Evolutionary conservation across 495 filamentous ascomycete genomes (phyloP), one percentile per base, ranked within the genome.

Genomic region (Daldinia childiae): DNA sequence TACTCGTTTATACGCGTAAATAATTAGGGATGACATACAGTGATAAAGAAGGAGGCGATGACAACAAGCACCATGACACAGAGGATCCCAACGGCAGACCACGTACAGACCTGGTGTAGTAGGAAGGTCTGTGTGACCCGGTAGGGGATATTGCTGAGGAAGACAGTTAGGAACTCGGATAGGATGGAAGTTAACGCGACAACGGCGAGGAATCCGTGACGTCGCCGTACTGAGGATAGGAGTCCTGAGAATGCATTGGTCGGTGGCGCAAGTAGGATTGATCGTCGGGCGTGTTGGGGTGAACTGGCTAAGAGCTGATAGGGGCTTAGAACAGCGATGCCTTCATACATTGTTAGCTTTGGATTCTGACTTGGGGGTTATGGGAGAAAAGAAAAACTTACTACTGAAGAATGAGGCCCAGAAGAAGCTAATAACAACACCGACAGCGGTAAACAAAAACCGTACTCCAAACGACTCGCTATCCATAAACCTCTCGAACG

Each of bases 401-500:
- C 78, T 81, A 58, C 57, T 78, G 59, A 74, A 79, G 60, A 76
- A 79, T 8, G 68, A 69, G 27, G 73, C 76, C 82, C 82, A 85
- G 66, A 82, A 80, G 30, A 81, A 74, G 29, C 80, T 79, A 15
- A 85, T 78, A 15, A 80, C 48, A 4, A 84, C 77, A 62, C 81
- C 83, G 5, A 81, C 52, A 7, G 70, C 58, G 1, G 83, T 80
- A 51, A 85, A 83, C 39, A 86, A 51, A 30, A 83, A 83, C n/a
- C 76, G 68, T 26, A 81, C 80, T 3, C 82, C 84, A 55, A 83
- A 83, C 19, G 66, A 70, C 30, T 81, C 75, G 41, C 79, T 78
- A 62, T 78, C 79, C 77, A 86, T 84, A 61, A 83, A 86, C 4
- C 70, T 63, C 57, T 85, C 82, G 39, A 85, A 86, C 24, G 75